A percentile compares a stretch with the other conserved stretches of the same genome.
Evolutionary conservation across 257 asterid species (phyloP).

Genomic region (Fraxinus quadrangulata): DNA sequence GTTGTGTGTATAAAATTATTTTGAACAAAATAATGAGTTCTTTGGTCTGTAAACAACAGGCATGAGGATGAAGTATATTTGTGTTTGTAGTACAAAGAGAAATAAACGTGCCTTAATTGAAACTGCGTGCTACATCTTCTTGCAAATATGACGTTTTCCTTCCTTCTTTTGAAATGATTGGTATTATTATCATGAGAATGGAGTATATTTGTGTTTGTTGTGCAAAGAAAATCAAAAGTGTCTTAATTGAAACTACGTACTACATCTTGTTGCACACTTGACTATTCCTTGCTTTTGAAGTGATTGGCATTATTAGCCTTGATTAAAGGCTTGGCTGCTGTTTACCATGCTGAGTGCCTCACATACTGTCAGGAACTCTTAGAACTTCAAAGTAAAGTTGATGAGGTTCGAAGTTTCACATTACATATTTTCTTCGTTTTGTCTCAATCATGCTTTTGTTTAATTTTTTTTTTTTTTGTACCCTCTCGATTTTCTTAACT

Average conservation of each 20-base stretch:
- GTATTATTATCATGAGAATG: slow-evolving; percentile 46
- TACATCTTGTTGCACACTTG: not conserved
- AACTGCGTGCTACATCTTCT: not conserved
- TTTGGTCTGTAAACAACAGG: not conserved
- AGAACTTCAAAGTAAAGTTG: slow-evolving; percentile 78
- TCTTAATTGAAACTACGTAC: not conserved
- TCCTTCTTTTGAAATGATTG: slow-evolving; percentile 60
- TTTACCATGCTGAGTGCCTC: slow-evolving; percentile 93
- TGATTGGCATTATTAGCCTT: slow-evolving; percentile 86
- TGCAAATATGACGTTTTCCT: not conserved
- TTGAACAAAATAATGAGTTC: not conserved
- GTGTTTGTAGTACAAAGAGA: not conserved
- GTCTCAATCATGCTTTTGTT: not conserved
- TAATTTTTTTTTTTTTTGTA: not conserved
- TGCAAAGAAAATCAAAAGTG: not conserved
- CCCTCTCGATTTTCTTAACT: not conserved
- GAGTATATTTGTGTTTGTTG: not conserved
- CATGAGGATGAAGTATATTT: not conserved
- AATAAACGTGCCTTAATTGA: not conserved
- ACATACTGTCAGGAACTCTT: slow-evolving; percentile 82
- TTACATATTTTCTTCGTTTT: not conserved
- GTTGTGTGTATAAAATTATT: not conserved
- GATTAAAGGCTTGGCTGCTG: slow-evolving; percentile 85
- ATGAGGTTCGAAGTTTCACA: slow-evolving; percentile 60
- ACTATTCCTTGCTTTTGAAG: slow-evolving; percentile 36